Evolutionary conservation across 345 rosid species (phyloP).

Genomic region (Heritiera fomes): DNA sequence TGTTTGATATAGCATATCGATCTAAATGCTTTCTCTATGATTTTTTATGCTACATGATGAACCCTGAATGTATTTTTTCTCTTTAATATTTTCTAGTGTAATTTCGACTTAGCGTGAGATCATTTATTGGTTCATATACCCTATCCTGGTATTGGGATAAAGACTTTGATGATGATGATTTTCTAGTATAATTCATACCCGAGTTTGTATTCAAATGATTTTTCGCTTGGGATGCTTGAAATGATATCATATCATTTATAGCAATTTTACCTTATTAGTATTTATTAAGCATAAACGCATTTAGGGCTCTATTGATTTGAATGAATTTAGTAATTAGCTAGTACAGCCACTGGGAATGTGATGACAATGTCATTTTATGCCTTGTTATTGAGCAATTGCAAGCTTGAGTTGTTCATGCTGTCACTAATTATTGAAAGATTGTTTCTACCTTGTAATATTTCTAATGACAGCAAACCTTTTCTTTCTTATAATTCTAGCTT

Average conservation of each 20-base stretch:
- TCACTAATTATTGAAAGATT: constrained; percentile 1
- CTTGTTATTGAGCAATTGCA: neutral
- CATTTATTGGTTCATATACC: too few species aligned
- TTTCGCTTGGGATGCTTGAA: neutral
- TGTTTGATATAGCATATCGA: constrained; percentile 4
- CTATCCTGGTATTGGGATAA: too few species aligned
- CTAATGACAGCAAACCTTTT: neutral
- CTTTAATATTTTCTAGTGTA: too few species aligned
- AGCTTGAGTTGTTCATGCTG: neutral
- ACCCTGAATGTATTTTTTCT: neutral
- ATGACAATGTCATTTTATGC: neutral
- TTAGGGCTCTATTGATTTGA: constrained; percentile 1
- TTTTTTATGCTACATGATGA: neutral
- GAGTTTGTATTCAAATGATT: neutral
- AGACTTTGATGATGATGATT: too few species aligned
- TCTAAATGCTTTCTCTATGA: constrained; percentile 8
- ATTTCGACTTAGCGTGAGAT: too few species aligned
- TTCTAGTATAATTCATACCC: neutral
- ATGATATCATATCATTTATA: constrained; percentile 4
- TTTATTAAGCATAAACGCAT: constrained; percentile 7
- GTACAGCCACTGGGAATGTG: neutral
- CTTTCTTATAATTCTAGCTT: neutral
- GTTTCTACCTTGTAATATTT: neutral
- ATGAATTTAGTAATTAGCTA: neutral
- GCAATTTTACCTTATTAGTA: neutral